phyloP scores from a whole-genome alignment of 2,329 filamentous ascomycete genomes.

The Huntiella omanensis region DNA sequence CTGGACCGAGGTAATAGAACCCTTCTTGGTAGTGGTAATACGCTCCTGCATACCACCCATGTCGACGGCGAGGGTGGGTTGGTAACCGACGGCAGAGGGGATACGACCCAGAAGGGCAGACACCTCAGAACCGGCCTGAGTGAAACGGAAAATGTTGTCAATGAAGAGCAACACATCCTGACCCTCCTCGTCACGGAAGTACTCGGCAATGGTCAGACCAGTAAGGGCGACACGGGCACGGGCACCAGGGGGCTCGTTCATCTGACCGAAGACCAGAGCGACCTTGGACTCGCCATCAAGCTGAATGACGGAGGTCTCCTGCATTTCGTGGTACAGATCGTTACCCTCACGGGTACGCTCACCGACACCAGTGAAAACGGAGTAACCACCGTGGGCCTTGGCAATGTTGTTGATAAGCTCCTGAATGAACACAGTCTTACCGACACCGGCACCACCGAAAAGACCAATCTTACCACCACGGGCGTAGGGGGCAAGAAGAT shows the following conservation, averaged over 20 bases:
- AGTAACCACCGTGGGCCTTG: constrained; percentile 99
- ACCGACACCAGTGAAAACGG: constrained; percentile 99
- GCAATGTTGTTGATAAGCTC: constrained; percentile 99
- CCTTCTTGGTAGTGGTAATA: constrained; percentile 99
- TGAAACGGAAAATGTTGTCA: constrained; percentile 99
- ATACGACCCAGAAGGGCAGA: constrained; percentile 98
- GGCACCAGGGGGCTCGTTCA: constrained; percentile 99
- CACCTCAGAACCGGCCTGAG: constrained; percentile 99
- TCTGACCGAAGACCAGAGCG: constrained; percentile 98
- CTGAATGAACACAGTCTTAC: constrained; percentile 99
- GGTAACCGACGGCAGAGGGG: constrained; percentile 99
- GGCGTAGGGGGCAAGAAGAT: constrained; percentile 94
- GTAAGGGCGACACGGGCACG: constrained; percentile 99
- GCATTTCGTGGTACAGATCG: constrained; percentile 99
- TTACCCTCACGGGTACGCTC: constrained; percentile 99
- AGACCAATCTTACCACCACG: constrained; percentile 99
- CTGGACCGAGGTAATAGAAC: constrained; percentile 99
- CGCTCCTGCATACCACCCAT: constrained; percentile 99
- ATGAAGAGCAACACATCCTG: constrained; percentile 99
- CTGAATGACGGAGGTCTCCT: constrained; percentile 98
- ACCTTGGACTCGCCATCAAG: constrained; percentile 99
- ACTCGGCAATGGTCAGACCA: constrained; percentile 62
- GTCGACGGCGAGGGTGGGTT: constrained; percentile 93
- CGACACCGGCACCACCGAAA: constrained; percentile 99
- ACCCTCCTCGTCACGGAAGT: constrained; percentile 59